phyloP scores from a whole-genome alignment of 2,329 filamentous ascomycete genomes.

The Cercospora sp. region DNA sequence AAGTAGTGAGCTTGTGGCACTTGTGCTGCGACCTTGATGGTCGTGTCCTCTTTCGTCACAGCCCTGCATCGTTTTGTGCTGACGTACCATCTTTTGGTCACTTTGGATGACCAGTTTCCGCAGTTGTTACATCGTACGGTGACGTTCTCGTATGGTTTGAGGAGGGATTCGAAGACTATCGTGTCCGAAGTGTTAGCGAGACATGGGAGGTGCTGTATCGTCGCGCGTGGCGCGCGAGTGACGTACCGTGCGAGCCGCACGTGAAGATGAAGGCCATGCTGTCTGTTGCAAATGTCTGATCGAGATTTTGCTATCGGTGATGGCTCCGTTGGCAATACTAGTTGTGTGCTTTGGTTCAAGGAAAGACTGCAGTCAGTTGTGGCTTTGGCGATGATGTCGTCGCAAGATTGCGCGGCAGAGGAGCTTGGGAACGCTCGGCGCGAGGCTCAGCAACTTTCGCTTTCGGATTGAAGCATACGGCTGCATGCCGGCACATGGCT shows the following conservation, averaged over 20 bases:
- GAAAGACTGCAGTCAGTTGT: conserved; percentile 6
- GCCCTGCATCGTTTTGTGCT: neutral
- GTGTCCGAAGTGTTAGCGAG: conserved; percentile 16
- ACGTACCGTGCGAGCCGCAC: conserved; percentile 52
- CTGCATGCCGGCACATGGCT: conserved; percentile 3
- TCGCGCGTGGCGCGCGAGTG: neutral
- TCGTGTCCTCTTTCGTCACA: neutral
- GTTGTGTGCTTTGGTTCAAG: neutral
- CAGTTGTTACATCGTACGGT: conserved; percentile 56
- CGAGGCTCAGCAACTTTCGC: conserved; percentile 12
- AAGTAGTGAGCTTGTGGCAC: neutral
- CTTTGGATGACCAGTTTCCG: conserved; percentile 50
- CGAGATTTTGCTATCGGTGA: neutral
- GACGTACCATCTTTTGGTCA: conserved; percentile 48
- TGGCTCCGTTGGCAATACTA: neutral
- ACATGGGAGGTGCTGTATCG: conserved; percentile 2
- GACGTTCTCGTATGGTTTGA: conserved; percentile 53
- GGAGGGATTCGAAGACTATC: conserved; percentile 49
- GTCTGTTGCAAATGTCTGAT: neutral
- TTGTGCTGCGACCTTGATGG: conserved; percentile 20
- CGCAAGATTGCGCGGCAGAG: conserved; percentile 22
- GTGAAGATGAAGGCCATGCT: conserved; percentile 50
- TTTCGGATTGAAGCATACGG: conserved; percentile 8
- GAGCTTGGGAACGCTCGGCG: conserved; percentile 11
- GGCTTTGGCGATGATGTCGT: conserved; percentile 5